Percentiles rank a stretch among this genome's conserved stretches.
Evolutionary conservation across 257 asterid genomes (phyloP).

Genomic region (Solanum raphanifolium): DNA sequence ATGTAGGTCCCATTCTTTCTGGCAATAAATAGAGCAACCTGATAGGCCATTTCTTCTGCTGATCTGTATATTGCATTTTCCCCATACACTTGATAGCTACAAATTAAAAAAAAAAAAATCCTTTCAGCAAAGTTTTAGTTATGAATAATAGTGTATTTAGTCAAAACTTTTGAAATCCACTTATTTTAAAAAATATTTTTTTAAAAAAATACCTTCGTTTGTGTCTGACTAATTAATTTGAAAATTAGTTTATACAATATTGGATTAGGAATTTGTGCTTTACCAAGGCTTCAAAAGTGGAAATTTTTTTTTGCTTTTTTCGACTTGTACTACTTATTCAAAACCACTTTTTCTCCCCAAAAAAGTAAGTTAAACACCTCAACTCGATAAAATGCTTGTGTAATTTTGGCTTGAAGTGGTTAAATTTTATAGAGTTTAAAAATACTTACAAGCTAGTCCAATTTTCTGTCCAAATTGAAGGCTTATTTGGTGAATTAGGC

Average conservation of each 20-base stretch:
- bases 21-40: conserved; percentile 60
- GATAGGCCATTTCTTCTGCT: conserved; percentile 59
- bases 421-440: not conserved
- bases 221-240: not conserved
- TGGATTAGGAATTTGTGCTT: too few relatives aligned
- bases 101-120: not conserved
- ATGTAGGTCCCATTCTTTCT: conserved; percentile 75
- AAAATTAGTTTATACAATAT: too few relatives aligned
- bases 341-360: not conserved
- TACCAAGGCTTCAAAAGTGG: not conserved
- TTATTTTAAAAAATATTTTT: too few relatives aligned
- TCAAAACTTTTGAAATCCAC: not conserved
- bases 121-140: not conserved
- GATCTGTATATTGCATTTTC: conserved; percentile 29
- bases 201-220: too few relatives aligned
- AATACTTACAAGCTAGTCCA: conserved; percentile 87
- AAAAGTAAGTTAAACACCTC: not conserved
- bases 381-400: not conserved
- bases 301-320: too few relatives aligned
- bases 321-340: too few relatives aligned
- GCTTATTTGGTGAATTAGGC: conserved; percentile 83
- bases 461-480: conserved; percentile 93
- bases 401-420: not conserved
- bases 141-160: too few relatives aligned
- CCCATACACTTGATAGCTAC: conserved; percentile 66